Percentiles rank a stretch among this genome's conserved stretches.
phyloP scores from a whole-genome alignment of 2,329 filamentous ascomycete species.

The Cladophialophora carrionii region DNA sequence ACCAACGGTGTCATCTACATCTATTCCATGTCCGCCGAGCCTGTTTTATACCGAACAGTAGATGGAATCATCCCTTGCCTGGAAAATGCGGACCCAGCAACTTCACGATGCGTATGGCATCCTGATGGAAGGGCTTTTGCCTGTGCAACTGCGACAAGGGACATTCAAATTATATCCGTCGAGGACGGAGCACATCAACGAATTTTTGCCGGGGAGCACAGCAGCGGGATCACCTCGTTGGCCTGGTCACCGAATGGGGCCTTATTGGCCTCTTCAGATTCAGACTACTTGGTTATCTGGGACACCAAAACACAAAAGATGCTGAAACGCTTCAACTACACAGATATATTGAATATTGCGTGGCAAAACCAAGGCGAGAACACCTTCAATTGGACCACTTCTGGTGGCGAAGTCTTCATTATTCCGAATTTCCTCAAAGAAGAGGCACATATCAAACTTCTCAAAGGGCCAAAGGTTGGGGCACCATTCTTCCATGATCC shows the following conservation, averaged over 20 bases:
- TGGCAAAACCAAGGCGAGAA: conserved; percentile 88
- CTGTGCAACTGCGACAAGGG: conserved; percentile 76
- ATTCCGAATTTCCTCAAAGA: conserved; percentile 70
- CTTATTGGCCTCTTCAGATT: conserved; percentile 69
- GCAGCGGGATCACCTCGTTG: conserved; percentile 80
- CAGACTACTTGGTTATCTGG: conserved; percentile 68
- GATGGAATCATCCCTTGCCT: conserved; percentile 81
- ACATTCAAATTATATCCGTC: conserved; percentile 85
- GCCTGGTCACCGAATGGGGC: conserved; percentile 96
- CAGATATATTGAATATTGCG: conserved; percentile 79
- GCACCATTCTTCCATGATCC: conserved; percentile 87
- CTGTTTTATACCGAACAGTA: conserved; percentile 78
- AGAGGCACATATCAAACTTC: conserved; percentile 57
- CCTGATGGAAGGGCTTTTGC: conserved; percentile 92
- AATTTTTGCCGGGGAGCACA: conserved; percentile 76
- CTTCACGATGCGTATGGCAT: conserved; percentile 81
- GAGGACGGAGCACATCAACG: conserved; percentile 88
- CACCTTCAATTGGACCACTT: conserved; percentile 86
- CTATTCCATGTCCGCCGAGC: conserved; percentile 80
- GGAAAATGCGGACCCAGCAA: conserved; percentile 76
- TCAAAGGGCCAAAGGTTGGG: conserved; percentile 55
- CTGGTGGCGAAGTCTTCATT: conserved; percentile 91
- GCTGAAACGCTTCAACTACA: conserved; percentile 75
- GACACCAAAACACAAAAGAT: conserved; percentile 85
- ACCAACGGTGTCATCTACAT: conserved; percentile 88